Percentiles rank a stretch among this genome's conserved stretches.
phyloP scores from a whole-genome alignment of 2,329 filamentous ascomycete genomes.

The Nannizziopsis arthrosporioides region DNA sequence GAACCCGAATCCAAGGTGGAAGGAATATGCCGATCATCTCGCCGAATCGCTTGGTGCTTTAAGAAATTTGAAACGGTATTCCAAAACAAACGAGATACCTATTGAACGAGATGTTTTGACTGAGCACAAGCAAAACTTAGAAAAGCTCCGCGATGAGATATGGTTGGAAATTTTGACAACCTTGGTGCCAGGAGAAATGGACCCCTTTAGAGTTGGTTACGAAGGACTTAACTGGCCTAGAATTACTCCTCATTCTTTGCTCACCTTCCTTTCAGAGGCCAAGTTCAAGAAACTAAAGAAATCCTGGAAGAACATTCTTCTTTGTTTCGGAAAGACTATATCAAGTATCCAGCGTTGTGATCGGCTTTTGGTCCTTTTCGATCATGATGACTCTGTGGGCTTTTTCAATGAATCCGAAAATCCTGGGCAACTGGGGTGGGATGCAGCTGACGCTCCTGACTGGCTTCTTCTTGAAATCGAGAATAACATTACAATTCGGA shows the following conservation, averaged over 20 bases:
- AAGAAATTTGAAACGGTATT: not conserved
- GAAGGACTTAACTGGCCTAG: constrained; percentile 4
- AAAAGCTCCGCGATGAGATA: not conserved
- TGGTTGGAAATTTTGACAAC: not conserved
- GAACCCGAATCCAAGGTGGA: not conserved
- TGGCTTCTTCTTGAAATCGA: constrained; percentile 55
- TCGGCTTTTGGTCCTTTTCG: not conserved
- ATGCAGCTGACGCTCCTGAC: constrained; percentile 43
- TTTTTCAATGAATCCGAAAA: constrained; percentile 33
- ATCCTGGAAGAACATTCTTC: constrained; percentile 1
- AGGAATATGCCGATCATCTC: not conserved
- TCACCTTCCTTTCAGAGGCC: not conserved
- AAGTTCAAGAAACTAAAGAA: not conserved
- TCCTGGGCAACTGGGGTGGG: constrained; percentile 46
- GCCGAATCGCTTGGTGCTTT: not conserved
- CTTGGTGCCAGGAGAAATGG: not conserved
- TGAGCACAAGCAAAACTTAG: not conserved
- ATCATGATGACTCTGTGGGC: constrained; percentile 8
- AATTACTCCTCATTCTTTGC: constrained; percentile 1
- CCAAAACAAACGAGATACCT: not conserved
- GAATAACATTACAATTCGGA: constrained; percentile 48
- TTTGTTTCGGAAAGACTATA: not conserved
- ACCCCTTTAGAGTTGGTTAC: not conserved
- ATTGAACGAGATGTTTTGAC: not conserved
- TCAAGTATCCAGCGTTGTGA: constrained; percentile 1